These are phyloP conservation scores for Fusarium subtropicale DNA, from an alignment of 2,329 filamentous ascomycete genomes.

Conservation along the genomic window DNA sequence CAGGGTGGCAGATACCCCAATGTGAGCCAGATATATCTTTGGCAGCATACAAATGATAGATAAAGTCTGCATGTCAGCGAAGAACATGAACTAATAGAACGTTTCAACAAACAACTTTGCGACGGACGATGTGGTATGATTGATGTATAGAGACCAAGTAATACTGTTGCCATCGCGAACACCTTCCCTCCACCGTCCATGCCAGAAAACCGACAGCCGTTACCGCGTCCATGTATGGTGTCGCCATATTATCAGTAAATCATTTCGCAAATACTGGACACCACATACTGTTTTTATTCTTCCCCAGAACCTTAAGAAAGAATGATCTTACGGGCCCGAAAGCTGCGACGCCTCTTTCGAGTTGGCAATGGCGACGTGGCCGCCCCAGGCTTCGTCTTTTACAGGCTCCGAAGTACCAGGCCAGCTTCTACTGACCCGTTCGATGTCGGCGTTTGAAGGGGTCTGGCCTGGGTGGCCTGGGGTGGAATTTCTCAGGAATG, in stretches of 20 bases:
- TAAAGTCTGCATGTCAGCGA: conserved; percentile 18
- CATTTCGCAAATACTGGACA: background rate
- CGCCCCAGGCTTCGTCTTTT: background rate
- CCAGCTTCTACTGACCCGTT: too few species aligned
- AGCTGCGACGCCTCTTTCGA: too few species aligned
- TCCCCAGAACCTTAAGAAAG: too few species aligned
- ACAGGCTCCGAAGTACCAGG: background rate
- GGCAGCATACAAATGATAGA: conserved; percentile 33
- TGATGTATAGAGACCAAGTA: background rate
- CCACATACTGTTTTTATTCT: background rate
- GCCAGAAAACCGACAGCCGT: background rate
- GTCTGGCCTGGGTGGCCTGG: background rate
- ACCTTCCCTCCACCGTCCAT: background rate
- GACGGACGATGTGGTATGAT: background rate
- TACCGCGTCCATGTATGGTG: background rate
- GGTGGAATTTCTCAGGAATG: background rate
- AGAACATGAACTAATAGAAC: conserved; percentile 38
- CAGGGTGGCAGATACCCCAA: conserved; percentile 41
- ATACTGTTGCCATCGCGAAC: background rate
- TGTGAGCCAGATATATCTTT: conserved; percentile 19
- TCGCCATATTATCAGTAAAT: background rate
- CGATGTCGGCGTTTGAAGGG: too few species aligned
- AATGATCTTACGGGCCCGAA: too few species aligned
- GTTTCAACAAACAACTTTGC: conserved; percentile 7
- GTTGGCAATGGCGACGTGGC: too few species aligned